phyloP scores from a whole-genome alignment of 352 stramenopile species.

The Globisporangium apiculatum region DNA sequence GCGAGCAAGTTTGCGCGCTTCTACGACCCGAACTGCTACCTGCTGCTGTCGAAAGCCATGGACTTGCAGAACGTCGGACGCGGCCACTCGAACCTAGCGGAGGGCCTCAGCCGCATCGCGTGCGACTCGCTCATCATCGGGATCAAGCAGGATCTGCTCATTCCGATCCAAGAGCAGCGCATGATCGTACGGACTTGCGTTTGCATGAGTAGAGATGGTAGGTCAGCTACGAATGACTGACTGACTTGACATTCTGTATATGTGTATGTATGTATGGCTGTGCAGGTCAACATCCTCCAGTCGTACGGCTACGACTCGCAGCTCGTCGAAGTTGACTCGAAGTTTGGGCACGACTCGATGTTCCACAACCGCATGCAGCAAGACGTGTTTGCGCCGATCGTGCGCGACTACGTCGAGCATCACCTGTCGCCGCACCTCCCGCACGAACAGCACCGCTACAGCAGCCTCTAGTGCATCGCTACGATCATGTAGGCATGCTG shows the following conservation, averaged over 20 bases:
- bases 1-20: conserved; percentile 77
- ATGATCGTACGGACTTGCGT: conserved; percentile 37
- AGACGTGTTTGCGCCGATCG: conserved; percentile 61
- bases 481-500: background rate
- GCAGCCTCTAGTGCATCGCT: conserved; percentile 32
- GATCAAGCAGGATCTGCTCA: conserved; percentile 80
- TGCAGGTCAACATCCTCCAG: conserved; percentile 64
- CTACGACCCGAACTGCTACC: conserved; percentile 87
- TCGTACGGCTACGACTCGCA: conserved; percentile 59
- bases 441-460: conserved; percentile 76
- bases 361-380: conserved; percentile 79
- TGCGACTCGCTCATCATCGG: conserved; percentile 65
- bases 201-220: background rate
- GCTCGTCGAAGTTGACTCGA: conserved; percentile 75
- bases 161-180: conserved; percentile 78
- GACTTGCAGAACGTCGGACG: conserved; percentile 78
- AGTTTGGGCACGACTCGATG: conserved; percentile 86
- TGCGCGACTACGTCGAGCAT: conserved; percentile 68
- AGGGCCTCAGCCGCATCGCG: conserved; percentile 65
- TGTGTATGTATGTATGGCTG: background rate
- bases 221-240: too few relatives aligned
- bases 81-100: conserved; percentile 57
- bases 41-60: conserved; percentile 85
- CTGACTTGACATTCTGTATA: background rate
- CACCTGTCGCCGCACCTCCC: conserved; percentile 40